Conservation (phyloP, 2,329 filamentous ascomycete species). For the Clonostachys solani region DNA sequence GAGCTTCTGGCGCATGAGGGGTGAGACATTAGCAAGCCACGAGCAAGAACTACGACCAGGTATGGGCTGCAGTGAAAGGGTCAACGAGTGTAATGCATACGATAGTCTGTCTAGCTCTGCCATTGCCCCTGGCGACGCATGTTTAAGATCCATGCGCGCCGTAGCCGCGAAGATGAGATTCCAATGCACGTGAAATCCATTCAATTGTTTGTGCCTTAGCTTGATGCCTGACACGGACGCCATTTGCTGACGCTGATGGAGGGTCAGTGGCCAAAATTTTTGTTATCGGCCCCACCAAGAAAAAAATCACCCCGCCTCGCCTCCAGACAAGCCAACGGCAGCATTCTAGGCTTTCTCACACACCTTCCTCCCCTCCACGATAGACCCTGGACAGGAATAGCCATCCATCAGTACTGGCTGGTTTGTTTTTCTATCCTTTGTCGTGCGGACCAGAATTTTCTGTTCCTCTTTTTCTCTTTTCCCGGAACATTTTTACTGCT, state of each 20-base stretch:
- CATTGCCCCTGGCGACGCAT: no score
- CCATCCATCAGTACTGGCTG: not conserved
- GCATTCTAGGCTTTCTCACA: not conserved
- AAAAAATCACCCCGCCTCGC: constrained; percentile 34
- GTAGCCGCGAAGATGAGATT: no score
- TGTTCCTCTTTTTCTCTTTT: not conserved
- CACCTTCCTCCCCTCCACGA: constrained; percentile 1
- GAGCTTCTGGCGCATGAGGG: no score
- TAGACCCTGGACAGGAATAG: constrained; percentile 4
- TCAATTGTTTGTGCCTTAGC: constrained; percentile 3
- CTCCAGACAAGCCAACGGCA: not conserved
- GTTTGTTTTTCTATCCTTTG: not conserved
- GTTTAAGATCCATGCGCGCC: no score
- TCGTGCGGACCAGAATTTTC: not conserved
- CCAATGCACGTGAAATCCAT: no score
- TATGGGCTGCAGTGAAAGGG: no score
- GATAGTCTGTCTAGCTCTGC: no score
- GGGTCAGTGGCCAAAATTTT: constrained; percentile 13
- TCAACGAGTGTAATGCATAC: no score
- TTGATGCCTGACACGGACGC: constrained; percentile 2
- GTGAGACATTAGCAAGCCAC: no score
- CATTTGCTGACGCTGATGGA: not conserved
- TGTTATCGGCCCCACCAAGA: constrained; percentile 28
- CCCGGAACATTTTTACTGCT: no score
- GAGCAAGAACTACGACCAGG: no score